Percentiles rank a stretch among this genome's conserved stretches.
These are phyloP conservation scores for Starmera caribaea DNA, from an alignment of 805 yeast species.

Conservation along the genomic window DNA sequence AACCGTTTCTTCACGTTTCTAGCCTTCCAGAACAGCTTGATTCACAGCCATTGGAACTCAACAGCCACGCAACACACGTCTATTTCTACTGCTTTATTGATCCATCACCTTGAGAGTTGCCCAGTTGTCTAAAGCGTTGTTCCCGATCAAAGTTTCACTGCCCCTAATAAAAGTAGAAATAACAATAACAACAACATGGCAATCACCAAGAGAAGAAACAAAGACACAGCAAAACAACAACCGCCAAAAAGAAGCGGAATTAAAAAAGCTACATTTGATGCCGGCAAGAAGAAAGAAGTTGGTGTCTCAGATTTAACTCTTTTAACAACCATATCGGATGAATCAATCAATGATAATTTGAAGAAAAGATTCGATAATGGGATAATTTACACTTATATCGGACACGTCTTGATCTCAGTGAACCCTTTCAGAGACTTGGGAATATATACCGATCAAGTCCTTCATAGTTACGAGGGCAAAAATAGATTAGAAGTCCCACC, in stretches of 20 bases:
- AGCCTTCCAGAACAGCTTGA: no score
- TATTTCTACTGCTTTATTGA: no score
- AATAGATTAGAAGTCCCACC: constrained; percentile 96
- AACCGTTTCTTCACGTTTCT: no score
- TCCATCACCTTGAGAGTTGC: no score
- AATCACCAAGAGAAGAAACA: constrained; percentile 61
- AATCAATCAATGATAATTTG: constrained; percentile 84
- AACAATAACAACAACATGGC: constrained; percentile 39
- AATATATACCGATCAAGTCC: constrained; percentile 73
- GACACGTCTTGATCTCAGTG: constrained; percentile 90
- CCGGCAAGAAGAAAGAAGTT: constrained; percentile 87
- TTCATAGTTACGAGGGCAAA: constrained; percentile 77
- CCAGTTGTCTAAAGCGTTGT: no score
- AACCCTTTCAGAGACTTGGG: constrained; percentile 97
- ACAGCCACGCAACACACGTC: no score
- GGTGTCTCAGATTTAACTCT: constrained; percentile 94
- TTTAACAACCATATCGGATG: constrained; percentile 81
- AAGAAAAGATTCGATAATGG: constrained; percentile 85
- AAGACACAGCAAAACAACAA: constrained; percentile 37
- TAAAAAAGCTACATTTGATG: constrained; percentile 85
- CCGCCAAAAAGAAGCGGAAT: constrained; percentile 53
- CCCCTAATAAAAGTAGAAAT: no score
- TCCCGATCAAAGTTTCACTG: no score
- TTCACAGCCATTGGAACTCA: no score
- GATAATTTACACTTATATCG: constrained; percentile 85